These are phyloP conservation scores for Lachancea meyersii DNA, from an alignment of 805 yeast genomes.

Conservation along the genomic window DNA sequence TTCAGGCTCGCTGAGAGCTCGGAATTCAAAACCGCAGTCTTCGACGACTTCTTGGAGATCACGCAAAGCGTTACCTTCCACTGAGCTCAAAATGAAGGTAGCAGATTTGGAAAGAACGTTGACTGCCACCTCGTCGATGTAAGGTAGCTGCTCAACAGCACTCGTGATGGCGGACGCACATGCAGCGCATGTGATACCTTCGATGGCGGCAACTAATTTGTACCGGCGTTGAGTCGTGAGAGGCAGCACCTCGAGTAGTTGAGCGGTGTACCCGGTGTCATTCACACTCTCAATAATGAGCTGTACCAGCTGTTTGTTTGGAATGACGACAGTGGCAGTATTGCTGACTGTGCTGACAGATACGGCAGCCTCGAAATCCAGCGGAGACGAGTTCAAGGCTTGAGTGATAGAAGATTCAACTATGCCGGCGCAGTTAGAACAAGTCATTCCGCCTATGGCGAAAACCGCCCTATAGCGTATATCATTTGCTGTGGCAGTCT, in stretches of 20 bases:
- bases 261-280: constrained; percentile 44
- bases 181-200: constrained; percentile 72
- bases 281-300: constrained; percentile 42
- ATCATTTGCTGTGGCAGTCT: background rate
- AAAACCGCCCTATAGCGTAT: constrained; percentile 42
- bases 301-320: constrained; percentile 43
- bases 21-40: constrained; percentile 62
- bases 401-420: constrained; percentile 40
- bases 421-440: constrained; percentile 52
- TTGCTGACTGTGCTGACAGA: constrained; percentile 49
- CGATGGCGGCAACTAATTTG: constrained; percentile 54
- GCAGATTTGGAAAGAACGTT: constrained; percentile 59
- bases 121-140: constrained; percentile 48
- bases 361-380: constrained; percentile 26
- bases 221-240: constrained; percentile 43
- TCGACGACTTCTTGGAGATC: constrained; percentile 47
- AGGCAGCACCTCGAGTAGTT: constrained; percentile 54
- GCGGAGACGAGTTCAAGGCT: constrained; percentile 6
- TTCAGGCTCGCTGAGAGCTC: constrained; percentile 38
- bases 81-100: constrained; percentile 48
- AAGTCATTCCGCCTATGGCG: constrained; percentile 61
- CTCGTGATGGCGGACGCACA: constrained; percentile 53
- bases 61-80: constrained; percentile 33
- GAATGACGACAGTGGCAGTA: constrained; percentile 47
- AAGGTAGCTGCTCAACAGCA: constrained; percentile 43